Conservation (phyloP, 805 yeast species). For the Lachancea sp. region DNA sequence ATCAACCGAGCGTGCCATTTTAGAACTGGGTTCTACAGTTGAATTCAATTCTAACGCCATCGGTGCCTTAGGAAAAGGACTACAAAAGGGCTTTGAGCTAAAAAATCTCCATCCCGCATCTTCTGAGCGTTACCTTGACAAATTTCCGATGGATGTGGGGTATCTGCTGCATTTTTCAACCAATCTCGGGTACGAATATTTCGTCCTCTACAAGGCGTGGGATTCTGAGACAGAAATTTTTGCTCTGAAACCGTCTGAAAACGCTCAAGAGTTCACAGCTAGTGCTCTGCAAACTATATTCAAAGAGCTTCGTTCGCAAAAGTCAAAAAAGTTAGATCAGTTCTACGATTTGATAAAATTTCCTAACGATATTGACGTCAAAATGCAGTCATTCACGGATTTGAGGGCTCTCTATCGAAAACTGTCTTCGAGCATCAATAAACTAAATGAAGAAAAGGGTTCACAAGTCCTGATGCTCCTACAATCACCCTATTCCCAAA, state of each 20-base stretch:
- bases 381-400: conserved; percentile 49
- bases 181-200: conserved; percentile 66
- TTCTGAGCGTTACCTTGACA: conserved; percentile 46
- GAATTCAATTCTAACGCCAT: conserved; percentile 60
- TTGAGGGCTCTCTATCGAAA: conserved; percentile 49
- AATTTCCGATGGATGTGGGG: conserved; percentile 50
- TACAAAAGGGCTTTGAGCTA: conserved; percentile 75
- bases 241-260: conserved; percentile 60
- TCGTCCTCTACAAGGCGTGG: conserved; percentile 61
- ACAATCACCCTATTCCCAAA: conserved; percentile 61
- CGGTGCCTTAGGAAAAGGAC: conserved; percentile 82
- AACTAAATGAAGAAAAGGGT: conserved; percentile 59
- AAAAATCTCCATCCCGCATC: conserved; percentile 46
- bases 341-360: conserved; percentile 46
- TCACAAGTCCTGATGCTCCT: conserved; percentile 57
- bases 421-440: conserved; percentile 47
- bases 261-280: conserved; percentile 44
- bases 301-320: conserved; percentile 44
- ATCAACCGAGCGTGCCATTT: conserved; percentile 64
- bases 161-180: conserved; percentile 65
- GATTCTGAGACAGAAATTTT: conserved; percentile 44
- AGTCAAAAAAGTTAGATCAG: conserved; percentile 40
- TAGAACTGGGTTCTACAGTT: conserved; percentile 71
- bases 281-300: conserved; percentile 43
- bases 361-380: conserved; percentile 47